phyloP scores from a whole-genome alignment of 805 yeast genomes.

The Cyberlindnera xishuangbannaensis region DNA sequence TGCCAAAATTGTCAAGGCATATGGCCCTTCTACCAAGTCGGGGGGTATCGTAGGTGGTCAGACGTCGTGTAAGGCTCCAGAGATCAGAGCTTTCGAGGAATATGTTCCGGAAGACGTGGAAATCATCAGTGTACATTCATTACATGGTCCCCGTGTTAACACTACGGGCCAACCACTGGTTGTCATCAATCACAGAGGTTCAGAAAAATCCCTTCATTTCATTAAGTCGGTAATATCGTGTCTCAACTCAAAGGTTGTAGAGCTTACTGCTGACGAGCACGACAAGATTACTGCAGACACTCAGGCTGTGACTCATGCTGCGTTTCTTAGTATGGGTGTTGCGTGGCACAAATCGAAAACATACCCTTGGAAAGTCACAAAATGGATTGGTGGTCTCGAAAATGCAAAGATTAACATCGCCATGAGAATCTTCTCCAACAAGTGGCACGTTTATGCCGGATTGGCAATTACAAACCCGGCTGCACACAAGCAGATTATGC shows the following conservation, averaged over 20 bases:
- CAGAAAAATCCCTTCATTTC: constrained; percentile 44
- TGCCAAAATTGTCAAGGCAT: constrained; percentile 58
- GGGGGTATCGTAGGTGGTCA: constrained; percentile 98
- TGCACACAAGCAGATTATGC: constrained; percentile 87
- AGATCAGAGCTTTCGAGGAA: constrained; percentile 77
- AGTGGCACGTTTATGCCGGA: constrained; percentile 98
- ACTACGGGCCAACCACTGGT: constrained; percentile 93
- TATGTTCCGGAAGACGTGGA: constrained; percentile 72
- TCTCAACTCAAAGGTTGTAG: constrained; percentile 70
- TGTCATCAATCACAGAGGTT: constrained; percentile 68
- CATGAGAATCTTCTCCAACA: constrained; percentile 81
- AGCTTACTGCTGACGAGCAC: constrained; percentile 79
- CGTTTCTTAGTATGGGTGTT: constrained; percentile 92
- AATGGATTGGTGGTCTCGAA: constrained; percentile 92
- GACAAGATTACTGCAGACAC: constrained; percentile 97
- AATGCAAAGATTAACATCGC: constrained; percentile 95
- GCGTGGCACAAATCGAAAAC: constrained; percentile 84
- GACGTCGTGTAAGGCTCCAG: constrained; percentile 91
- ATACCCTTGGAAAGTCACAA: constrained; percentile 86
- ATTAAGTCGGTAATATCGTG: constrained; percentile 65
- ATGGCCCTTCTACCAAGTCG: constrained; percentile 83
- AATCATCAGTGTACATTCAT: constrained; percentile 81
- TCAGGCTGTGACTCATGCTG: constrained; percentile 98
- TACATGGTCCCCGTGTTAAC: constrained; percentile 91
- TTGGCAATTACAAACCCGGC: constrained; percentile 93